Conservation (phyloP, 2,329 filamentous ascomycete genomes). For the Diplodia scrobiculata region DNA sequence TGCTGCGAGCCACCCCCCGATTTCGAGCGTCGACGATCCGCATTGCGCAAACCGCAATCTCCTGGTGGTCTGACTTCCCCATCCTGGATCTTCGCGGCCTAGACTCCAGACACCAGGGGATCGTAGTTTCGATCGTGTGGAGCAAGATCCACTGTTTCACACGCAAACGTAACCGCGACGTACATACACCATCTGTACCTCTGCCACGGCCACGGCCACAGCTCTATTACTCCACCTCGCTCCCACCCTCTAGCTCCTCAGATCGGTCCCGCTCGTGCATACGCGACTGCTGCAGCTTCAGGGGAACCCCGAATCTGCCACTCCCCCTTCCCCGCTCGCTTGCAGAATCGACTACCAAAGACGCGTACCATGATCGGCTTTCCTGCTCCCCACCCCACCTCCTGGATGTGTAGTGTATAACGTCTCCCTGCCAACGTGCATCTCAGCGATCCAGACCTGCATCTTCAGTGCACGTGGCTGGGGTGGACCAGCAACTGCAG, state of each 20-base stretch:
- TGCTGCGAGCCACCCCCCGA: not conserved
- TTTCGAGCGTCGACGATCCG: not conserved
- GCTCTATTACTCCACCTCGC: not conserved
- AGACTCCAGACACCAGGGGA: not conserved
- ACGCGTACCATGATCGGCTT: not conserved
- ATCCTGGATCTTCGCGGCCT: not conserved
- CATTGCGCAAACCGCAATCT: constrained; percentile 3
- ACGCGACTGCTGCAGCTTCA: constrained; percentile 1
- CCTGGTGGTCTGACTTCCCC: constrained; percentile 8
- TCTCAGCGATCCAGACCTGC: not conserved
- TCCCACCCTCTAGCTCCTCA: not conserved
- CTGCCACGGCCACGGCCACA: not conserved
- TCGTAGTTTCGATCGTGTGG: constrained; percentile 9
- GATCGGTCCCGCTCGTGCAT: not conserved
- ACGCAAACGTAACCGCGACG: not conserved
- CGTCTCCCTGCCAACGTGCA: not conserved
- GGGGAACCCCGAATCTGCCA: not conserved
- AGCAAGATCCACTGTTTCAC: constrained; percentile 22
- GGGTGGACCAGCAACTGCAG: not conserved
- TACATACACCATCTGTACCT: not conserved
- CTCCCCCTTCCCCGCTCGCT: not conserved
- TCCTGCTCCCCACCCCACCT: not conserved
- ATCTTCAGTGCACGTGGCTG: constrained; percentile 2
- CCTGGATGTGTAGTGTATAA: too few relatives aligned
- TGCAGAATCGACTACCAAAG: not conserved